Evolutionary conservation across 2,329 filamentous ascomycete species (phyloP).

Genomic region (Exophiala sp.): DNA sequence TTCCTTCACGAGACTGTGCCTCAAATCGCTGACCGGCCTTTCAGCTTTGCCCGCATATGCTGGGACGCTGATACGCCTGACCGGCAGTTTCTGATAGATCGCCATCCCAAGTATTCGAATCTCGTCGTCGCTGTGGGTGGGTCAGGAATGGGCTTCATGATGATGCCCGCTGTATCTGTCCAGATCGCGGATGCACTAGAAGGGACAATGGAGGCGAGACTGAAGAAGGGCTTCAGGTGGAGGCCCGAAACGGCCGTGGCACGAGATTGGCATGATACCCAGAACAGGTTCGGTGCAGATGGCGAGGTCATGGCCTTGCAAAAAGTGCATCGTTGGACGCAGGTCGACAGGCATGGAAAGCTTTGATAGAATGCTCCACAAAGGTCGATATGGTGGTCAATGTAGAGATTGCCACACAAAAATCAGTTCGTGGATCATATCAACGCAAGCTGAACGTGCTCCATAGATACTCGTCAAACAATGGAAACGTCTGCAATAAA

Average conservation of each 20-base stretch:
- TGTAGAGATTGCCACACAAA: too few relatives aligned
- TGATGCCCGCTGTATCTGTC: conserved; percentile 49
- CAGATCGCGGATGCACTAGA: conserved; percentile 50
- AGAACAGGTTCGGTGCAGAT: conserved; percentile 47
- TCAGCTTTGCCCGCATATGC: conserved; percentile 52
- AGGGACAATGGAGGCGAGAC: conserved; percentile 39
- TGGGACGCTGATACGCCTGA: conserved; percentile 57
- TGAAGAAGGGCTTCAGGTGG: conserved; percentile 48
- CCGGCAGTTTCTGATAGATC: conserved; percentile 52
- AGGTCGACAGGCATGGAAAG: not conserved
- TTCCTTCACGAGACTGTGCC: conserved; percentile 53
- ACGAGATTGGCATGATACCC: conserved; percentile 48
- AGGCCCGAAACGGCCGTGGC: conserved; percentile 48
- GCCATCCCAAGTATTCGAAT: conserved; percentile 43
- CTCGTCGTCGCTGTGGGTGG: conserved; percentile 50
- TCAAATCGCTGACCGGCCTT: conserved; percentile 47
- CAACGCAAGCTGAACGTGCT: too few relatives aligned
- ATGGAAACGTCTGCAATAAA: too few relatives aligned
- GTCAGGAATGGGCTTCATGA: conserved; percentile 53
- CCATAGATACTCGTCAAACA: too few relatives aligned
- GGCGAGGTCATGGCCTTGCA: conserved; percentile 50
- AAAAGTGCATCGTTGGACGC: conserved; percentile 42
- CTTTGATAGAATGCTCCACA: too few relatives aligned
- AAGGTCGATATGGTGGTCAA: too few relatives aligned
- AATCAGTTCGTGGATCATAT: too few relatives aligned